These are phyloP conservation scores for Primulina huaijiensis DNA, from an alignment of 257 asterid genomes.

Conservation along the genomic window DNA sequence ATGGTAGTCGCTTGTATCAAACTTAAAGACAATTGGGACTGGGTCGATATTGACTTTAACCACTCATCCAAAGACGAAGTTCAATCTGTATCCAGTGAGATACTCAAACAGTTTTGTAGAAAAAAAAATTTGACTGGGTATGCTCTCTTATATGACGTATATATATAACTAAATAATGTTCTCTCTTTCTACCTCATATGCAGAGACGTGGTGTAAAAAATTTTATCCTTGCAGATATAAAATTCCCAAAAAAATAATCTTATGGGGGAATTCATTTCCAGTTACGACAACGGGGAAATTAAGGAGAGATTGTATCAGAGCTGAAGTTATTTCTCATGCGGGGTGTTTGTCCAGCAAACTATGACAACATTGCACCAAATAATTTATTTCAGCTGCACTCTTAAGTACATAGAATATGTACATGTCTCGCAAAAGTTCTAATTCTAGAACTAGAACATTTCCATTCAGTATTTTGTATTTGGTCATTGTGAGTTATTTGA, in stretches of 20 bases:
- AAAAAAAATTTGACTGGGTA: slow-evolving; percentile 67
- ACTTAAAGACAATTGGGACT: slow-evolving; percentile 59
- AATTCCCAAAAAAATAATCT: slow-evolving; percentile 55
- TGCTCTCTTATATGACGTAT: slow-evolving; percentile 3
- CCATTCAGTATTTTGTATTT: background rate
- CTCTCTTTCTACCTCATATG: background rate
- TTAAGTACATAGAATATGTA: background rate
- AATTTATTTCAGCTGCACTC: background rate
- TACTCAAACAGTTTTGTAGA: slow-evolving; percentile 62
- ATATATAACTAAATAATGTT: background rate
- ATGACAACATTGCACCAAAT: slow-evolving; percentile 23
- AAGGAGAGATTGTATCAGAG: slow-evolving; percentile 64
- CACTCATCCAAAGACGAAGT: slow-evolving; percentile 26
- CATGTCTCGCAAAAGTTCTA: background rate
- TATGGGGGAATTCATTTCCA: slow-evolving; percentile 66
- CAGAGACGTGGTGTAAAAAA: background rate
- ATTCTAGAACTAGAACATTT: background rate
- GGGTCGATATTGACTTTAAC: slow-evolving; percentile 45
- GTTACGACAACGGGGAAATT: slow-evolving; percentile 74
- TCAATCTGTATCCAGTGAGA: slow-evolving; percentile 45
- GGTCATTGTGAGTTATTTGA: background rate
- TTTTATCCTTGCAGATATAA: slow-evolving; percentile 53
- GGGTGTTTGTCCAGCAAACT: slow-evolving; percentile 50
- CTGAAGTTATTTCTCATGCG: slow-evolving; percentile 41
- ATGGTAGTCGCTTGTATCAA: slow-evolving; percentile 66